These are phyloP conservation scores for Gaeumannomyces sp. DNA, from an alignment of 2,329 filamentous ascomycete species.

Conservation along the genomic window DNA sequence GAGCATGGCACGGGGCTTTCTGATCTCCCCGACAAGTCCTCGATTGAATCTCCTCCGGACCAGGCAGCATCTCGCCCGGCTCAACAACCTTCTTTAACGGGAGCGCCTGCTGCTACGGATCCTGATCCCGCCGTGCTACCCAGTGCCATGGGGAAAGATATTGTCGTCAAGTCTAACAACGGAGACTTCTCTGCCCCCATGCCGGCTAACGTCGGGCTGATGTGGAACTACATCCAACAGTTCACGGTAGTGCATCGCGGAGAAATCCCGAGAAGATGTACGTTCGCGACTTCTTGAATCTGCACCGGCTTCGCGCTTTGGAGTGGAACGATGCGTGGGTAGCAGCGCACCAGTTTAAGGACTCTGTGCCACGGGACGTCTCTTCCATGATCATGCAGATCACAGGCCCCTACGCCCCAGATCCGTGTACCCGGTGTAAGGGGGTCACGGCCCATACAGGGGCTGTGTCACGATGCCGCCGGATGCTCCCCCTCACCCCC, in stretches of 20 bases:
- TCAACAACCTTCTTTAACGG: too few relatives aligned
- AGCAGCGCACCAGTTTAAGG: slow-evolving; percentile 16
- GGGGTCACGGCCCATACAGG: slow-evolving; percentile 21
- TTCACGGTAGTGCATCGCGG: slow-evolving; percentile 14
- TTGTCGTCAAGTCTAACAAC: not conserved
- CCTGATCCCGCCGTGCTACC: too few relatives aligned
- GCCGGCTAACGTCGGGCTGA: slow-evolving; percentile 6
- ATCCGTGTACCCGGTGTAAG: slow-evolving; percentile 21
- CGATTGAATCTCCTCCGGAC: too few relatives aligned
- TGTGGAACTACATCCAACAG: slow-evolving; percentile 24
- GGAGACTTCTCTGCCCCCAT: slow-evolving; percentile 4
- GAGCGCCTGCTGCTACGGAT: too few relatives aligned
- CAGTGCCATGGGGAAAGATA: not conserved
- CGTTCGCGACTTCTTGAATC: slow-evolving; percentile 18
- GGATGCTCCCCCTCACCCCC: slow-evolving; percentile 8
- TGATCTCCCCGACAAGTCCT: not conserved
- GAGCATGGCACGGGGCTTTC: not conserved
- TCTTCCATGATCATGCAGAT: slow-evolving; percentile 25
- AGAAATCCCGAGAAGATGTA: slow-evolving; percentile 15
- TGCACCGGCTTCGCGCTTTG: slow-evolving; percentile 22
- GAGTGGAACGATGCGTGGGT: slow-evolving; percentile 22
- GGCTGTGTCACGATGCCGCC: slow-evolving; percentile 22
- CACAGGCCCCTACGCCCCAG: slow-evolving; percentile 22
- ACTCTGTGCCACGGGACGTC: slow-evolving; percentile 21
- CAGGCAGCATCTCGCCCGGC: too few relatives aligned